Conservation (phyloP, 257 asterid genomes). For the Fraxinus pennsylvanica region DNA sequence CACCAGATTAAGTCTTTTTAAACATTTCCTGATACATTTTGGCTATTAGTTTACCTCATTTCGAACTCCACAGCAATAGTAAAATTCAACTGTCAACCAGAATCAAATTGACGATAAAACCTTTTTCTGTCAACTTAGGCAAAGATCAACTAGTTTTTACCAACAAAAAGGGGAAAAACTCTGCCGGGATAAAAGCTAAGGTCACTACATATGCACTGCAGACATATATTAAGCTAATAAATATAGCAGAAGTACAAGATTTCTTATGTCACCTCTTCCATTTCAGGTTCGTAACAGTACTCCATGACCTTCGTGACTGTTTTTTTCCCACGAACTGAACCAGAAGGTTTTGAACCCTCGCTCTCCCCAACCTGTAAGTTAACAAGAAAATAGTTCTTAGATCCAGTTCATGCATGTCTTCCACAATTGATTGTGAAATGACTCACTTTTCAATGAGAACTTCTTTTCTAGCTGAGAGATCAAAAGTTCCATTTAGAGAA, state of each 20-base stretch:
- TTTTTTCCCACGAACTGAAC: slow-evolving; percentile 69
- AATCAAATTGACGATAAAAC: background rate
- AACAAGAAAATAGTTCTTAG: slow-evolving; percentile 19
- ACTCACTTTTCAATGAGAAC: background rate
- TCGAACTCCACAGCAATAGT: background rate
- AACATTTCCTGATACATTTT: background rate
- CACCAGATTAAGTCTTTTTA: no score
- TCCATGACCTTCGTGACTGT: slow-evolving; percentile 67
- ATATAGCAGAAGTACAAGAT: slow-evolving; percentile 23
- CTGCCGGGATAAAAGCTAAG: slow-evolving; percentile 10
- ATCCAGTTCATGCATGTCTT: slow-evolving; percentile 17
- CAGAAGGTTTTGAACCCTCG: slow-evolving; percentile 60
- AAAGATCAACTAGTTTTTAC: background rate
- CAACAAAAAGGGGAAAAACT: background rate
- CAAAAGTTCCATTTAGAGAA: slow-evolving; percentile 6
- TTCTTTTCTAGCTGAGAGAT: slow-evolving; percentile 7
- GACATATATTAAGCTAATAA: slow-evolving; percentile 12
- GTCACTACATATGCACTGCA: slow-evolving; percentile 2
- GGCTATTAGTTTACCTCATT: background rate
- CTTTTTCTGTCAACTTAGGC: background rate
- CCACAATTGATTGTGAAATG: slow-evolving; percentile 20
- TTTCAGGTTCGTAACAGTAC: slow-evolving; percentile 95
- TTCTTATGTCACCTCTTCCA: slow-evolving; percentile 81
- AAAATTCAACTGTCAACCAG: background rate
- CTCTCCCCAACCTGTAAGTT: slow-evolving; percentile 61